Evolutionary conservation across 1,284 basidiomycete genomes (phyloP).

Genomic region (Leccinum colubrinum): DNA sequence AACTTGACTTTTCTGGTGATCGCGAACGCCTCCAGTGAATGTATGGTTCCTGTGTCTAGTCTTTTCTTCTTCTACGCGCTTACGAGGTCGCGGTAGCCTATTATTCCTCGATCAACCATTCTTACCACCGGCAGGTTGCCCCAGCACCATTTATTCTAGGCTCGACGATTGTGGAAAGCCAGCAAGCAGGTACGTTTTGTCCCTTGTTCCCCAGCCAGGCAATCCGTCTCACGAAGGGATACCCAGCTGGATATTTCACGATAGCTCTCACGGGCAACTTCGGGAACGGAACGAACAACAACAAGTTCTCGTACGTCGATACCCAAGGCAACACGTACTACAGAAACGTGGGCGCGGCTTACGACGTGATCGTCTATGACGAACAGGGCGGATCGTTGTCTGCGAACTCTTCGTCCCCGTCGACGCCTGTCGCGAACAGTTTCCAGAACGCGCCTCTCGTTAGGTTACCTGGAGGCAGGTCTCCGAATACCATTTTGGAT

Average conservation of each 20-base stretch:
- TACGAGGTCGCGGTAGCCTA: constrained; percentile 35
- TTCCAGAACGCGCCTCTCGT: constrained; percentile 22
- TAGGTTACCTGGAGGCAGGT: constrained; percentile 43
- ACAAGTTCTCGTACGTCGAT: constrained; percentile 64
- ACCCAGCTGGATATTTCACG: constrained; percentile 56
- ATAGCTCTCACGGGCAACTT: constrained; percentile 37
- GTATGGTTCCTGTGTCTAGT: constrained; percentile 37
- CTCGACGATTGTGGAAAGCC: constrained; percentile 56
- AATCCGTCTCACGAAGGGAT: too few species aligned
- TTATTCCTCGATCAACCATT: constrained; percentile 59
- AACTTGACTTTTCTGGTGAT: constrained; percentile 49
- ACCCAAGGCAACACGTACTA: constrained; percentile 58
- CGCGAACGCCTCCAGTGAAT: constrained; percentile 40
- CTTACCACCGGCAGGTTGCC: constrained; percentile 56
- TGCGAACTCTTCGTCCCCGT: constrained; percentile 3
- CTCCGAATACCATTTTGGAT: neutral
- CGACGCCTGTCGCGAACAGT: neutral
- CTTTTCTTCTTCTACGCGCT: neutral
- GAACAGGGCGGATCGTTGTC: constrained; percentile 56
- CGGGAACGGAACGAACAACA: constrained; percentile 66
- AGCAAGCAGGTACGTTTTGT: constrained; percentile 48
- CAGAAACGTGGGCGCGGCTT: constrained; percentile 56
- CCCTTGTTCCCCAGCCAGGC: too few species aligned
- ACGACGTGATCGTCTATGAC: constrained; percentile 62
- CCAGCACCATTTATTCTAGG: constrained; percentile 59